Evolutionary conservation across 192 early-diverging fungal species (phyloP).

Genomic region (Thoreauomyces humboldtii): DNA sequence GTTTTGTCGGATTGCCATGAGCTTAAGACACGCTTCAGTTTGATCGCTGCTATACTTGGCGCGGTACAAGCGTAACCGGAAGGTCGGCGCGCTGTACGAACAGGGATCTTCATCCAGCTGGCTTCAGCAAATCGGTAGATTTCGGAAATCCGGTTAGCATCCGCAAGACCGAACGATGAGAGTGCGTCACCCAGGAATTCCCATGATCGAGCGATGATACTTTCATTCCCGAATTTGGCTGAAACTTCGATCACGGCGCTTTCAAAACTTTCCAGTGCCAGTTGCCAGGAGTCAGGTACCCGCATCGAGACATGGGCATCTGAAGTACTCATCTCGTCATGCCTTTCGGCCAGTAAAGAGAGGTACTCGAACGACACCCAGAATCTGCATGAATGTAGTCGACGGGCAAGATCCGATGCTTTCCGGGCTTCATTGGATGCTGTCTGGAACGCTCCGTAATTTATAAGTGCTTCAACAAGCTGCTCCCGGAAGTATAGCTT

Average conservation of each 20-base stretch:
- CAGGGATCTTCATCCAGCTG: background rate
- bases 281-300: background rate
- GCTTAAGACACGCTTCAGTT: background rate
- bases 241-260: background rate
- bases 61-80: conserved; percentile 3
- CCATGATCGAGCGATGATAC: conserved; percentile 7
- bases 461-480: background rate
- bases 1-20: background rate
- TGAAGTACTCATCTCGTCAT: background rate
- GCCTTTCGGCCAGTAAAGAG: background rate
- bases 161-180: background rate
- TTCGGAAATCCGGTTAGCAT: background rate
- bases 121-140: background rate
- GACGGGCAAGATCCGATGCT: background rate
- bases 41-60: background rate
- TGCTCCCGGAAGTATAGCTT: background rate
- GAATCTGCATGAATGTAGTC: background rate
- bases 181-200: conserved; percentile 17
- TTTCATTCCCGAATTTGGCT: background rate
- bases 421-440: background rate
- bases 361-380: background rate
- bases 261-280: background rate
- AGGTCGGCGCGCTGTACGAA: background rate
- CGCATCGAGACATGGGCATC: background rate
- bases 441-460: background rate